Evolutionary conservation across 768 basidiomycete species (phyloP).

Genomic region (Tricholoma matsutake): DNA sequence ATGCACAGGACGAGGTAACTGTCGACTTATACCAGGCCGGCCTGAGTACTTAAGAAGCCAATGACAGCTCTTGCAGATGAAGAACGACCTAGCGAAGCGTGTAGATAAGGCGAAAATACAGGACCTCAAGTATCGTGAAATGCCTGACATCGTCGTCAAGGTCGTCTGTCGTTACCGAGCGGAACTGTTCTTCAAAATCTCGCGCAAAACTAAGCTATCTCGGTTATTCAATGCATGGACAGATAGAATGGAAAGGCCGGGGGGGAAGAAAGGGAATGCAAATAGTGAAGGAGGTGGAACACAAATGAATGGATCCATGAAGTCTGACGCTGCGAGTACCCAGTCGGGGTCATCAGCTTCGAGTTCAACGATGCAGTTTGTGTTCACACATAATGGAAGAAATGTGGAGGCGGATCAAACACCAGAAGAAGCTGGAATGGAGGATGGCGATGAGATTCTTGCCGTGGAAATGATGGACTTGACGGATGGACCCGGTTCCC

Average conservation of each 20-base stretch:
- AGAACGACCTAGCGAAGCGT: constrained; percentile 76
- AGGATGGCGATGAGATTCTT: constrained; percentile 85
- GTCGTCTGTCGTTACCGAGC: constrained; percentile 87
- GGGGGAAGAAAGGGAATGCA: constrained; percentile 41
- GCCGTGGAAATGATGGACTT: constrained; percentile 91
- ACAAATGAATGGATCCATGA: constrained; percentile 48
- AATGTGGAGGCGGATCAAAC: constrained; percentile 79
- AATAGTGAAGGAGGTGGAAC: constrained; percentile 26
- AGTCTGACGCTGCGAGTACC: constrained; percentile 47
- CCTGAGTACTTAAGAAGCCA: constrained; percentile 7
- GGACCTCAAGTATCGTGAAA: constrained; percentile 78
- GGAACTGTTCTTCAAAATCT: constrained; percentile 91
- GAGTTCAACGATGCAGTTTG: constrained; percentile 63
- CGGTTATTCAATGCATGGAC: constrained; percentile 87
- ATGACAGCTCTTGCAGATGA: constrained; percentile 71
- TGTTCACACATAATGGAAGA: constrained; percentile 82
- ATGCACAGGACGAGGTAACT: constrained; percentile 78
- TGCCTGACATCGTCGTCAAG: constrained; percentile 88
- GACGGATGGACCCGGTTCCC: constrained; percentile 62
- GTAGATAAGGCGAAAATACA: constrained; percentile 76
- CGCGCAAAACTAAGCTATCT: constrained; percentile 83
- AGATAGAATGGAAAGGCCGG: constrained; percentile 74
- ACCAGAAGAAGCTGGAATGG: constrained; percentile 83
- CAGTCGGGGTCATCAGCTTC: constrained; percentile 37
- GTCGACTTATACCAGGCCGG: not conserved